A percentile compares a stretch with the other conserved stretches of the same genome.
phyloP scores from a whole-genome alignment of 2,329 filamentous ascomycete genomes.

The Botrytis deweyae region DNA sequence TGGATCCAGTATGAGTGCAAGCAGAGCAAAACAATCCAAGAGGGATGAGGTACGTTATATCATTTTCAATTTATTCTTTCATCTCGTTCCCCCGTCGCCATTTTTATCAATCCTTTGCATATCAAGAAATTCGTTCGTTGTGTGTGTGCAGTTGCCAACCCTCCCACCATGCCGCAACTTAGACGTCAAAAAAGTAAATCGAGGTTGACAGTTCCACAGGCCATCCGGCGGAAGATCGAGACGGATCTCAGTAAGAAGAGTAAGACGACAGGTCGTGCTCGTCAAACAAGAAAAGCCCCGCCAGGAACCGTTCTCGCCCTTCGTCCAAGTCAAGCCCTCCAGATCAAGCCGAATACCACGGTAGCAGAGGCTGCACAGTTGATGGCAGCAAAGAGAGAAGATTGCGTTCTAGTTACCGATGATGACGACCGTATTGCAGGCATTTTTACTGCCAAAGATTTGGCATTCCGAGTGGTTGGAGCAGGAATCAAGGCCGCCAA shows the following conservation, averaged over 20 bases:
- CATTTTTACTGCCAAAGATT: slow-evolving; percentile 98
- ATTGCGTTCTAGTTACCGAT: slow-evolving; percentile 96
- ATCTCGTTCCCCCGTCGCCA: not conserved
- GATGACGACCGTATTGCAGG: slow-evolving; percentile 97
- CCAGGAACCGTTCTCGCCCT: slow-evolving; percentile 94
- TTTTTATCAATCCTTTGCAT: not conserved
- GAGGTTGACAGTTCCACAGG: slow-evolving; percentile 52
- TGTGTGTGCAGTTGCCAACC: not conserved
- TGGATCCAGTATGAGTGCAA: slow-evolving; percentile 78
- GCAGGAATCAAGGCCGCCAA: slow-evolving; percentile 83
- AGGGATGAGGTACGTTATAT: slow-evolving; percentile 82
- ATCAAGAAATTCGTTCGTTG: not conserved
- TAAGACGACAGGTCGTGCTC: slow-evolving; percentile 71
- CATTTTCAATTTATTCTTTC: not conserved
- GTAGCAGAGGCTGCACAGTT: slow-evolving; percentile 96
- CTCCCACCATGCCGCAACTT: slow-evolving; percentile 21
- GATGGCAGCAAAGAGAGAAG: slow-evolving; percentile 98
- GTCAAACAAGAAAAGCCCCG: slow-evolving; percentile 87
- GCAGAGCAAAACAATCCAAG: slow-evolving; percentile 93
- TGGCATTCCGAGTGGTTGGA: slow-evolving; percentile 95
- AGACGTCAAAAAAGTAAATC: slow-evolving; percentile 16
- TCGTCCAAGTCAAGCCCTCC: slow-evolving; percentile 90
- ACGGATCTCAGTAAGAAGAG: slow-evolving; percentile 98
- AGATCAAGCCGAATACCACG: slow-evolving; percentile 93
- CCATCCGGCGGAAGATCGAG: slow-evolving; percentile 95